Evolutionary conservation across 129 eudicot genomes (phyloP), one percentile per base, ranked within the genome.

Genomic region (Pseudognaphalium luteoalbum): DNA sequence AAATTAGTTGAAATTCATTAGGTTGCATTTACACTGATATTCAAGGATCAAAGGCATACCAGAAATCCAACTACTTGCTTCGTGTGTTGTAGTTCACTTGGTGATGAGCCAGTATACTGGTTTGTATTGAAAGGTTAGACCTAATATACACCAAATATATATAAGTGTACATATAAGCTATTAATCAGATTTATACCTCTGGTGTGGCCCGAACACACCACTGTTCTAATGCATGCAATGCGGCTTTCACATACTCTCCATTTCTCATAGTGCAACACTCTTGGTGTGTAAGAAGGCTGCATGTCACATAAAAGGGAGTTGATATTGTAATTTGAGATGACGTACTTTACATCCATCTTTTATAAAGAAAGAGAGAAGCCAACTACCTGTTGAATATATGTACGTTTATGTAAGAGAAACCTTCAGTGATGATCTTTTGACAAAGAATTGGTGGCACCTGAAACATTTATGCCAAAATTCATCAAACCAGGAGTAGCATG

Each of bases 381-480:
- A 79, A 16, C 33, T 81, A 94, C 99, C 93, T 91, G 79, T 94
- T 94, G 68, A 94, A 91, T 50, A 94, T 76, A 75, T 87, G 90
- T 51, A 82, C 89, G 74, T 94, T 86, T 71, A 94, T 87, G 75
- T 70, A 86, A 59, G 94, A 89, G 83, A 89, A 91, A 41, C 78
- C 79, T 75, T 89, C 93, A 54, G 74, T 83, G 78, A 83, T 81
- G 42, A 89, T 86, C 71, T 81, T 91, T 69, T 89, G 93, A 73
- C 82, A 85, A 72, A 91, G 90, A 81, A 87, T 72, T 9, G 86
- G 84, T 57, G 94, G 94, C 68, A 94, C 96, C 99, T 94, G 87
- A 85, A 56, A 76, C 57, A 70, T 29, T 14, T 44, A 68, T 39
- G 80, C 57, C 61, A 34, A 37, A 9, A 60, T 67, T 76, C 85